Evolutionary conservation across 75 land plant genomes (phyloP).

Genomic region (Sequoiadendron giganteum): DNA sequence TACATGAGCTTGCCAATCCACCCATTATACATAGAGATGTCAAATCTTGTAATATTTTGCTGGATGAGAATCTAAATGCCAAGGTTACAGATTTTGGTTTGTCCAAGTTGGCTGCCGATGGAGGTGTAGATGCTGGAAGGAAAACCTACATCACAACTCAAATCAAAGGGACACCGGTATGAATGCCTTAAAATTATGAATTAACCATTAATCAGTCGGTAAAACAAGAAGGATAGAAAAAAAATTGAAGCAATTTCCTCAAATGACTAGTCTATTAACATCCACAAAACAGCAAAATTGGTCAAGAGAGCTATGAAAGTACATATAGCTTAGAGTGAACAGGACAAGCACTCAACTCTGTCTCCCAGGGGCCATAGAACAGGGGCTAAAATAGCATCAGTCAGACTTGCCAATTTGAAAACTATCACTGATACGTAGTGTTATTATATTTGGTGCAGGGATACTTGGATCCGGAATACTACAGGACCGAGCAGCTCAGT

Average conservation of each 20-base stretch:
- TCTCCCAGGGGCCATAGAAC: no score
- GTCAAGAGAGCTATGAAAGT: no score
- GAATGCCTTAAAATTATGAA: background rate
- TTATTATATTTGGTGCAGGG: conserved; percentile 21
- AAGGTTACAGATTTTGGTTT: conserved; percentile 44
- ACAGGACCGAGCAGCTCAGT: conserved; percentile 25
- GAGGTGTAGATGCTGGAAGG: background rate
- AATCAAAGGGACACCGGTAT: conserved; percentile 39
- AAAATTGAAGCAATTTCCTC: no score
- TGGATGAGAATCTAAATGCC: conserved; percentile 30
- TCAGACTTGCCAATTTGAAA: background rate
- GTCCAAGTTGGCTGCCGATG: conserved; percentile 15
- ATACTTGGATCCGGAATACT: conserved; percentile 47
- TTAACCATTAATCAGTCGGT: background rate
- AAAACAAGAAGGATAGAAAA: background rate
- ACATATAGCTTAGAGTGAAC: no score
- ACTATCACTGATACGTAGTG: background rate
- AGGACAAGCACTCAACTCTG: no score
- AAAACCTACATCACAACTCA: conserved; percentile 16
- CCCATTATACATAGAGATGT: conserved; percentile 47
- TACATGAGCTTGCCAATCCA: conserved; percentile 39
- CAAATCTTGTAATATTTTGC: conserved; percentile 35
- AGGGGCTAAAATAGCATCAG: background rate
- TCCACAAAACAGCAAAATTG: no score
- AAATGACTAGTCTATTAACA: no score